A percentile compares a stretch with the other conserved stretches of the same genome.
Evolutionary conservation across 169 alveolate species (phyloP).

Genomic region (Perkinsus olseni): DNA sequence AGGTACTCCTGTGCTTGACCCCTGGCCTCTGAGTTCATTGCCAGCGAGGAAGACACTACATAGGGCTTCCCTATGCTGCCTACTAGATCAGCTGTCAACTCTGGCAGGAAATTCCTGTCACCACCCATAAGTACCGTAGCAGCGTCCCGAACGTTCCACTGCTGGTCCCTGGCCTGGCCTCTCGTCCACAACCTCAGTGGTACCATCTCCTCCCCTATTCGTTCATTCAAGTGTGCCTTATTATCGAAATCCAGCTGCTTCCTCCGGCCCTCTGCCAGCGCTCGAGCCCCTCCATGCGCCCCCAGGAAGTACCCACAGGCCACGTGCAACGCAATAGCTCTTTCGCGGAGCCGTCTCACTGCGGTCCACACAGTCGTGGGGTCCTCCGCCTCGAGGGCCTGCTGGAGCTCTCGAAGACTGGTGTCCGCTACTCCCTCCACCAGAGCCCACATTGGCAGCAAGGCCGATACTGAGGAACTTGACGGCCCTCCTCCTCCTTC

Average conservation of each 20-base stretch:
- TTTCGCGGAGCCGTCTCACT: background rate
- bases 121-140: background rate
- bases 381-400: background rate
- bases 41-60: background rate
- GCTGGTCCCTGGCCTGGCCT: background rate
- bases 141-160: background rate
- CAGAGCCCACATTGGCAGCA: background rate
- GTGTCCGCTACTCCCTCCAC: background rate
- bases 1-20: background rate
- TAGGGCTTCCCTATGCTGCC: background rate
- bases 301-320: background rate
- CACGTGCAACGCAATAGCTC: background rate
- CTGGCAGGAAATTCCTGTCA: background rate
- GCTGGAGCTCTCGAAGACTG: background rate
- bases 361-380: background rate
- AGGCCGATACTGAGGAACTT: background rate
- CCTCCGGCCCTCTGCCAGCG: background rate
- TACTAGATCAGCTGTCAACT: background rate
- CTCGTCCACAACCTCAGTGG: background rate
- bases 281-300: background rate
- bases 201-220: background rate
- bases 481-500: background rate
- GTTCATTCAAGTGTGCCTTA: background rate
- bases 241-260: background rate
- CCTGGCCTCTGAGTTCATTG: background rate